A percentile compares a stretch with the other conserved stretches of the same genome.
Conservation (phyloP, 169 alveolate genomes). For the Cryptosporidium parvum region DNA sequence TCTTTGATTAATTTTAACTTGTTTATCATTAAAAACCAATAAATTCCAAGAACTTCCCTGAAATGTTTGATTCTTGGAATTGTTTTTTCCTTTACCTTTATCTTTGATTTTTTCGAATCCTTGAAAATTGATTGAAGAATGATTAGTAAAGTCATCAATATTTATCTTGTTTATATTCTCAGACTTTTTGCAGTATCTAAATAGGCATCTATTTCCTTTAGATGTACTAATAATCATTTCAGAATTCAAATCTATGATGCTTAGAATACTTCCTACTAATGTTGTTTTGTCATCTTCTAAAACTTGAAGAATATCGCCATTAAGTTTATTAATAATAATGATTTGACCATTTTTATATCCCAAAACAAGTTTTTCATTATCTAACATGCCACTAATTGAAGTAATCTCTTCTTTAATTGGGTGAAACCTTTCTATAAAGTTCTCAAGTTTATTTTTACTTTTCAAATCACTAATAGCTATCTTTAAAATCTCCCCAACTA, state of each 20-base stretch:
- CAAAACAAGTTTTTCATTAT: background rate
- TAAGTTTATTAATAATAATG: background rate
- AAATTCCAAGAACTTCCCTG: background rate
- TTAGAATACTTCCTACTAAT: background rate
- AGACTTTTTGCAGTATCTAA: background rate
- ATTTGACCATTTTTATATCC: slow-evolving; percentile 42
- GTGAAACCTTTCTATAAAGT: background rate
- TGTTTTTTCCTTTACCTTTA: background rate
- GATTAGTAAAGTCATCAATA: background rate
- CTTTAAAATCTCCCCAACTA: slow-evolving; percentile 2
- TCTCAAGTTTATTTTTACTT: background rate
- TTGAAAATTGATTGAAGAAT: background rate
- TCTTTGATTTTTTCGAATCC: background rate
- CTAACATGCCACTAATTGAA: background rate
- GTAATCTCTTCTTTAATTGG: slow-evolving; percentile 15
- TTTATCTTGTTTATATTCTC: background rate
- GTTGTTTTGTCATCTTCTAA: background rate
- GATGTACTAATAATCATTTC: slow-evolving; percentile 8
- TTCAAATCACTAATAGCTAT: background rate
- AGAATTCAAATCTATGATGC: background rate
- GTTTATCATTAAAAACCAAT: background rate
- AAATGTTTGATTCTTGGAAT: background rate
- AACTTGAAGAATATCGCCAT: background rate
- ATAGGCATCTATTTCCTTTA: background rate
- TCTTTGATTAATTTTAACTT: background rate